A percentile compares a stretch with the other conserved stretches of the same genome.
These are phyloP conservation scores for Penicillium hordei DNA, from an alignment of 2,329 filamentous ascomycete genomes.

Conservation along the genomic window DNA sequence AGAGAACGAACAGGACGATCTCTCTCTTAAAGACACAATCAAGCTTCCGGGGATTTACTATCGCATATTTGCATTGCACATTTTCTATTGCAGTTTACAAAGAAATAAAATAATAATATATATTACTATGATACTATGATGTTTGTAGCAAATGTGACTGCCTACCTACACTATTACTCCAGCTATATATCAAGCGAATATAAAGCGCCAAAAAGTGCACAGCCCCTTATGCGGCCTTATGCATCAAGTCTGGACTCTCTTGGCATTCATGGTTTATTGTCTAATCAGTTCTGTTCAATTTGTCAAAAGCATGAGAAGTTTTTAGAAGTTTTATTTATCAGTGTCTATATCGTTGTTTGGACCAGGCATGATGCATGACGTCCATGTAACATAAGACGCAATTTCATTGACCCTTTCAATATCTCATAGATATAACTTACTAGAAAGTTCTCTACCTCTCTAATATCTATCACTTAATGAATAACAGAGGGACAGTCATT, in stretches of 20 bases:
- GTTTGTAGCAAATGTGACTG: constrained; percentile 1
- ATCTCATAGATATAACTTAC: not conserved
- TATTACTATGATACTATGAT: not conserved
- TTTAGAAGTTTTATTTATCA: not conserved
- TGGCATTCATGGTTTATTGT: not conserved
- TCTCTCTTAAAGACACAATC: not conserved
- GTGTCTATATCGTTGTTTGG: constrained; percentile 8
- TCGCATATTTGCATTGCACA: not conserved
- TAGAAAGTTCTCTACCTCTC: not conserved
- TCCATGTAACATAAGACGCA: constrained; percentile 6
- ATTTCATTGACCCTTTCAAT: not conserved
- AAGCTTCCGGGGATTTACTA: not conserved
- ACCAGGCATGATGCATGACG: constrained; percentile 14
- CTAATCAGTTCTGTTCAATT: too few species aligned
- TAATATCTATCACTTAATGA: not conserved
- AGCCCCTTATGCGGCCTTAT: constrained; percentile 1
- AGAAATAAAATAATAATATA: not conserved
- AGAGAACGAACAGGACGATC: constrained; percentile 8
- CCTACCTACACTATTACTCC: not conserved
- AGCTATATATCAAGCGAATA: not conserved
- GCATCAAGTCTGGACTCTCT: constrained; percentile 1
- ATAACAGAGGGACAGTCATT: constrained; percentile 1
- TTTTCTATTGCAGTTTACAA: not conserved
- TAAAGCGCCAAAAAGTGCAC: not conserved
- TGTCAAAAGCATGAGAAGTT: not conserved